Conservation (phyloP, 2,329 filamentous ascomycete genomes). For the Xylariaceae sp. region DNA sequence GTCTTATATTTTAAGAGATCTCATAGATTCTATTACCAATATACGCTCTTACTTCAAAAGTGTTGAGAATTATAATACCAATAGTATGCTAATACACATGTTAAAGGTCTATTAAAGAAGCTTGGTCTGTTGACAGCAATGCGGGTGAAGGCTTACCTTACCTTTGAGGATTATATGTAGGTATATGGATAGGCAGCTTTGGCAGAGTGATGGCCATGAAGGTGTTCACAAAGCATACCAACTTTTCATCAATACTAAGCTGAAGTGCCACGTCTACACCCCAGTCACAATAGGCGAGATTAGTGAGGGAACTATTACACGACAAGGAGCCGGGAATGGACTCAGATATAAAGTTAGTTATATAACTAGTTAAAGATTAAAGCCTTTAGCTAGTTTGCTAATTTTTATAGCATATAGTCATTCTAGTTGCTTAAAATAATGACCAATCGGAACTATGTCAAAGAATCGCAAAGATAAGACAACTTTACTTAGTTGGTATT, state of each 20-base stretch:
- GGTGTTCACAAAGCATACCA: slow-evolving; percentile 8
- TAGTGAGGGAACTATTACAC: slow-evolving; percentile 3
- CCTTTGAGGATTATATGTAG: slow-evolving; percentile 9
- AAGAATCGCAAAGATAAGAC: background rate
- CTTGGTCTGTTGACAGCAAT: slow-evolving; percentile 1
- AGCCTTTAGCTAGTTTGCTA: slow-evolving; percentile 1
- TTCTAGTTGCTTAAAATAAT: slow-evolving; percentile 10
- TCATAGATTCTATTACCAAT: slow-evolving; percentile 10
- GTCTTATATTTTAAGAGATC: slow-evolving; percentile 3
- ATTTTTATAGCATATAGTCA: slow-evolving; percentile 4
- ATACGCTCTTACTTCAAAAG: background rate
- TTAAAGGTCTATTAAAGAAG: slow-evolving; percentile 5
- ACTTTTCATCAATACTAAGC: slow-evolving; percentile 6
- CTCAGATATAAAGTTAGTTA: slow-evolving; percentile 5
- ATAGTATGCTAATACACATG: background rate
- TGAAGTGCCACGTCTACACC: slow-evolving; percentile 10
- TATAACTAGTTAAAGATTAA: background rate
- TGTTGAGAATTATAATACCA: background rate
- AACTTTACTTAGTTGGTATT: background rate
- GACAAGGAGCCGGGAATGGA: slow-evolving; percentile 5
- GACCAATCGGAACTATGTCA: background rate
- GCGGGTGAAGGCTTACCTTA: slow-evolving; percentile 5
- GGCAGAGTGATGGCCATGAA: slow-evolving; percentile 6
- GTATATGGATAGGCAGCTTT: slow-evolving; percentile 12
- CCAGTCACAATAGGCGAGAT: slow-evolving; percentile 4